Conservation (phyloP, 306 rosid species). For the Quercus rubra region DNA sequence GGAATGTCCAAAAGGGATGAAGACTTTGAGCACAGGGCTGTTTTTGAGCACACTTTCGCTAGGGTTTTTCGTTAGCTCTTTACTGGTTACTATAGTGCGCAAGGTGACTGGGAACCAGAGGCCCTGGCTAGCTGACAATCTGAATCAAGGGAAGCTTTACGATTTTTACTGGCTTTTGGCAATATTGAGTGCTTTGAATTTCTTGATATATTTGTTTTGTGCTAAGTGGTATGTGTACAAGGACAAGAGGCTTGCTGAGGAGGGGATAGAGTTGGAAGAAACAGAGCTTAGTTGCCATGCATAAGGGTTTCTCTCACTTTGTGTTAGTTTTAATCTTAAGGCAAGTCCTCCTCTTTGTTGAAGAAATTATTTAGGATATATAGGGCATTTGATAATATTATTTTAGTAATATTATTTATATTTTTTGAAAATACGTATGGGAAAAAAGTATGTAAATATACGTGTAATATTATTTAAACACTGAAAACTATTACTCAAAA, state of each 20-base stretch:
- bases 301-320: slow-evolving; percentile 6
- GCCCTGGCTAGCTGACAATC: slow-evolving; percentile 84
- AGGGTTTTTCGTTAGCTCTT: slow-evolving; percentile 78
- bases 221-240: slow-evolving; percentile 89
- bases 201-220: slow-evolving; percentile 50
- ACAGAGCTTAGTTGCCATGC: slow-evolving; percentile 33
- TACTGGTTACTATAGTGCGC: slow-evolving; percentile 63
- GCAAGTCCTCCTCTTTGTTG: not conserved
- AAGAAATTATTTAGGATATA: no score
- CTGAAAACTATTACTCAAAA: no score
- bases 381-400: accelerated
- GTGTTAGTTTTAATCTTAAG: not conserved
- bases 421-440: no score
- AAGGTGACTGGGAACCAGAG: slow-evolving; percentile 44
- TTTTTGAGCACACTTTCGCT: slow-evolving; percentile 74
- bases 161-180: slow-evolving; percentile 86
- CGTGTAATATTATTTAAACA: accelerated
- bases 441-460: no score
- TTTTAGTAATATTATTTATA: no score
- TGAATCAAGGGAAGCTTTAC: slow-evolving; percentile 73
- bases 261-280: slow-evolving; percentile 63
- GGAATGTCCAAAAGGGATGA: slow-evolving; percentile 93
- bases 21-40: slow-evolving; percentile 87
- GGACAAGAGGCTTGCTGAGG: slow-evolving; percentile 66
- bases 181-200: slow-evolving; percentile 59